Percentiles rank a stretch among this genome's conserved stretches.
Conservation (phyloP, 176 grass and related monocot species). For the Aegilops tauschii region DNA sequence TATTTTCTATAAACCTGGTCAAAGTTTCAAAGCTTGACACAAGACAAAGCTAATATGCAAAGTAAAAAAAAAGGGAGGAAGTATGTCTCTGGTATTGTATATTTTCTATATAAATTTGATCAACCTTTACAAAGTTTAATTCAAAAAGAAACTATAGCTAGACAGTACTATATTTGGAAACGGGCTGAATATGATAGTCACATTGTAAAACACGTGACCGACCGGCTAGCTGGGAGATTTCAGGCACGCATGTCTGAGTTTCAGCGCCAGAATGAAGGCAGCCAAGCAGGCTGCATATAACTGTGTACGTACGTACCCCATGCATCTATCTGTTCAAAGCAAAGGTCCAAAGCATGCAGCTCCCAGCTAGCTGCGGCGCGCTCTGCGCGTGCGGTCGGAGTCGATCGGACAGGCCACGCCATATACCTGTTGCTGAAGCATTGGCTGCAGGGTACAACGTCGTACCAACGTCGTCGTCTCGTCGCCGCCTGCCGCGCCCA, state of each 20-base stretch:
- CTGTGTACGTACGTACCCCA: no score
- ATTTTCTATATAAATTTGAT: not conserved
- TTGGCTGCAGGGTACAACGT: not conserved
- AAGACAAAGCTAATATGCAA: not conserved
- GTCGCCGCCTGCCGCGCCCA: not conserved
- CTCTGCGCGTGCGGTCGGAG: not conserved
- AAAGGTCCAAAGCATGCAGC: no score
- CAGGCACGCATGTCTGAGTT: not conserved
- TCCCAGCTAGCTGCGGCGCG: no score
- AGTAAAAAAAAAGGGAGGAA: no score
- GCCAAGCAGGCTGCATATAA: not conserved
- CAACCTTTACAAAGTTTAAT: not conserved
- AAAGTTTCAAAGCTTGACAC: no score
- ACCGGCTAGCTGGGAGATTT: not conserved
- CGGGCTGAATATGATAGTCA: no score
- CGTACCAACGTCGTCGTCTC: not conserved
- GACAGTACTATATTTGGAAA: no score
- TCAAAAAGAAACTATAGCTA: no score
- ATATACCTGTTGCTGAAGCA: not conserved
- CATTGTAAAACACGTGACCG: not conserved
- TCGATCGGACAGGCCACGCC: not conserved
- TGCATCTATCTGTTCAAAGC: no score
- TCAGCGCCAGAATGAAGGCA: slow-evolving; percentile 18
- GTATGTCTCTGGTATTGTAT: not conserved
- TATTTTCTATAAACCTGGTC: no score